A percentile compares a stretch with the other conserved stretches of the same genome.
Evolutionary conservation across 2,329 filamentous ascomycete species (phyloP).

Genomic region (Hymenoscyphus salicellus): DNA sequence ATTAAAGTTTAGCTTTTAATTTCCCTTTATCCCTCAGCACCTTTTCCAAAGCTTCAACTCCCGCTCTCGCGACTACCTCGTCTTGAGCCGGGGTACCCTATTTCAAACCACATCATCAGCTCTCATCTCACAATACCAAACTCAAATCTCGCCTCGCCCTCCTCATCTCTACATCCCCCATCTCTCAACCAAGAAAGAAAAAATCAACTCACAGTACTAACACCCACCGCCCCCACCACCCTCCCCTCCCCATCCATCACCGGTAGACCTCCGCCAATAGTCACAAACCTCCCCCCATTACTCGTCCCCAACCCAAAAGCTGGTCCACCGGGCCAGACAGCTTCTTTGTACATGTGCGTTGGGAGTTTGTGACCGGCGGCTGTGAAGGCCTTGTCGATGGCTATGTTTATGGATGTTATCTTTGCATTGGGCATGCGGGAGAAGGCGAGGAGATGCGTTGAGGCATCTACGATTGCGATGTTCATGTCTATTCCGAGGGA

Average conservation of each 20-base stretch:
- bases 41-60: conserved; percentile 46
- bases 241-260: conserved; percentile 45
- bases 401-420: conserved; percentile 18
- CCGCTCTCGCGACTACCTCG: conserved; percentile 50
- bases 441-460: conserved; percentile 30
- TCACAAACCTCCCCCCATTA: conserved; percentile 52
- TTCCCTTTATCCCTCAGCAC: conserved; percentile 33
- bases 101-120: conserved; percentile 1
- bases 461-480: conserved; percentile 32
- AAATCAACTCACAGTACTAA: conserved; percentile 12
- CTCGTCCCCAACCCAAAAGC: conserved; percentile 43
- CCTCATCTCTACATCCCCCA: neutral
- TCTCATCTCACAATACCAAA: neutral
- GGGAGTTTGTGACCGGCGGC: conserved; percentile 52
- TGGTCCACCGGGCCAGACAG: conserved; percentile 27
- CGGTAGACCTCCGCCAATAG: conserved; percentile 53
- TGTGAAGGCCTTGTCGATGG: conserved; percentile 50
- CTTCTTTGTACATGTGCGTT: conserved; percentile 51
- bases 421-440: conserved; percentile 30
- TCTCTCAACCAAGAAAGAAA: neutral
- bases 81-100: conserved; percentile 53
- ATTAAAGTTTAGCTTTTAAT: conserved; percentile 41
- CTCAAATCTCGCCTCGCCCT: neutral
- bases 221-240: conserved; percentile 48
- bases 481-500: conserved; percentile 31